Conservation (phyloP, 73 alveolate genomes). For the Paramecium pentaurelia region DNA sequence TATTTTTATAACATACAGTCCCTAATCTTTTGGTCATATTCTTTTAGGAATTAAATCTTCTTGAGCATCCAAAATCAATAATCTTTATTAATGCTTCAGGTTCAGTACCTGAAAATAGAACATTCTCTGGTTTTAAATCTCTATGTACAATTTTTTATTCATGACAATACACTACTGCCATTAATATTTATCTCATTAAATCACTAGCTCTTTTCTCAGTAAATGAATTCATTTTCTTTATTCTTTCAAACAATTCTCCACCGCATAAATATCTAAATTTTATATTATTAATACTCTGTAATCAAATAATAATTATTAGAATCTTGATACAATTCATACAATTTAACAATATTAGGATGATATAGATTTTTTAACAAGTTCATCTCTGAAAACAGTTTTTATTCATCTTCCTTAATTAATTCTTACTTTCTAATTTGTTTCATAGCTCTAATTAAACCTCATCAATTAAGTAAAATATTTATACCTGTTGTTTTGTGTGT, state of each 20-base stretch:
- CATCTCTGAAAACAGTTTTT: conserved; percentile 68
- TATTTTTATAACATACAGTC: not conserved
- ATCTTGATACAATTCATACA: conserved; percentile 83
- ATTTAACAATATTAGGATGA: conserved; percentile 88
- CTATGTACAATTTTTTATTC: conserved; percentile 68
- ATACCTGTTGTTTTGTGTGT: conserved; percentile 43
- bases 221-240: conserved; percentile 62
- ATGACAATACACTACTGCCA: conserved; percentile 72
- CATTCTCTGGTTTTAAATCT: conserved; percentile 68
- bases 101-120: conserved; percentile 56
- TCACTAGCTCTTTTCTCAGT: conserved; percentile 67
- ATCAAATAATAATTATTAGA: conserved; percentile 80
- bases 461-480: not conserved
- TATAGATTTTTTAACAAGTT: conserved; percentile 77
- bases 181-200: conserved; percentile 66
- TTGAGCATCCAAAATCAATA: conserved; percentile 69
- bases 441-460: conserved; percentile 75
- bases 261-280: conserved; percentile 18
- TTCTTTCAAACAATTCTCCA: conserved; percentile 70
- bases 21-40: conserved; percentile 58
- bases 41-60: conserved; percentile 57
- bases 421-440: conserved; percentile 84
- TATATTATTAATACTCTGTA: conserved; percentile 66
- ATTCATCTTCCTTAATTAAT: conserved; percentile 54
- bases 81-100: conserved; percentile 62